Evolutionary conservation across 257 asterid species (phyloP), one percentile per base, ranked within the genome.

Genomic region (Mentha longifolia): DNA sequence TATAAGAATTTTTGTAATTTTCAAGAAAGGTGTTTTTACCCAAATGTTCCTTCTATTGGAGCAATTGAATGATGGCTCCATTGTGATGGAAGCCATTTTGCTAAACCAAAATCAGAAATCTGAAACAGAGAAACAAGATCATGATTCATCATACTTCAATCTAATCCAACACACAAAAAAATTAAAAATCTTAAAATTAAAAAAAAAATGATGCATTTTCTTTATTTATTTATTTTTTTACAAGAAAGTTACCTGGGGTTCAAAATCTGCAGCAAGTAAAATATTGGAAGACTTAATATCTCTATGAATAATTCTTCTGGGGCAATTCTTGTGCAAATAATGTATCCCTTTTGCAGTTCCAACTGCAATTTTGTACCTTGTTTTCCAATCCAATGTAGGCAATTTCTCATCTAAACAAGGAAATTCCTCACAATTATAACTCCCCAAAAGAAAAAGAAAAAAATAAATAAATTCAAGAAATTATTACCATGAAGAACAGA

Each of bases 41-140:
- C 99, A 77, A 94, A 91, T 75, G 99, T 94, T 35, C 99, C 99
- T 84, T 94, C 99, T 49, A 94, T 94, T 61, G 97, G 99, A 77
- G 79, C 95, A 62, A 94, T 88, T 6, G 97, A 91, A 73, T 91
- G 97, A 70, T 94, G 99, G 25, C 86, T 91, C 99, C 96, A 94
- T 64, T 94, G 95, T 22, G 99, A 89, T 42, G 99, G 99, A 71
- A 94, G 99, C 99, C 99, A 94, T 84, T 94, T 94, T 45, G 99
- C 97, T 28, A 94, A 78, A 30, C 99, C 99, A 73, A 94, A 94
- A 73, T 94, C 97, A 25, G 97, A 94, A 76, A 94, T 91, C 99
- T 94, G 79, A 59, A 67, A 49, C 67, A 70, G 64, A 59, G 19
- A 76, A 71, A 11, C 68, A 39, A 33, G 6, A 17, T 28, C 51